Base-by-base conservation (phyloP, 805 yeast species). In the Sporopachydermia quercuum region DNA sequence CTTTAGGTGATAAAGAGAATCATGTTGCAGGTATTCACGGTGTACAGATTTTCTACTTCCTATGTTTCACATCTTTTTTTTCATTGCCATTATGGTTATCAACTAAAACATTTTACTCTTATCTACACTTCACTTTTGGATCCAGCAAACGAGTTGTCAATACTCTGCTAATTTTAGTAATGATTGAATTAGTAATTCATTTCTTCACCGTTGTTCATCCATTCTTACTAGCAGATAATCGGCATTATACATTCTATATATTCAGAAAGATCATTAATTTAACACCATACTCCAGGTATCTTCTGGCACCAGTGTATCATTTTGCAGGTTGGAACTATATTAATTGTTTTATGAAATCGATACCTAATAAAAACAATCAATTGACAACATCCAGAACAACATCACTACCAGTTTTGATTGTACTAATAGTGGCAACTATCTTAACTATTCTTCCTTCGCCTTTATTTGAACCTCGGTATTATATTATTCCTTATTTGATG, bases 391-490 rank as follows among this genome's bases (percentile, higher is more conserved):
- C 30, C 30, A 13, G 5, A 8, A 15, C 5, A 5, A 30, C 14
- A 15, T 37, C 37, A 8, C 14, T 19, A 15, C 23, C 37, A 4
- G 37, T 65, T 15, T 58, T 78, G n/a, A 39, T 72, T 3, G 69
- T 76, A 0, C 76, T 67, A 43, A 40, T 74, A 2, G 56, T 58
- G 0, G 77, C 86, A 35, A 63, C 73, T 0, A 49, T 66, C 1
- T 55, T 74, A 4, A 79, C 91, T 0, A 63, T 91, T 15, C 71
- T 81, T 0, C 96, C 97, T 15, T 78, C 96, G 0, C 98, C 97
- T 3, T 63, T 91, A 46, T 77, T 91, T 51, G 98, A 91, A 57
- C 95, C 96, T 38, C 71, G 98, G 42, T 91, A 91, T 55, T 91
- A 79, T 56, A 82, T 89, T 38, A 49, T 85, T 3, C 96, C 97